Base-by-base conservation (phyloP, 371 early-diverging fungal species). In the Mortierella sp. region DNA sequence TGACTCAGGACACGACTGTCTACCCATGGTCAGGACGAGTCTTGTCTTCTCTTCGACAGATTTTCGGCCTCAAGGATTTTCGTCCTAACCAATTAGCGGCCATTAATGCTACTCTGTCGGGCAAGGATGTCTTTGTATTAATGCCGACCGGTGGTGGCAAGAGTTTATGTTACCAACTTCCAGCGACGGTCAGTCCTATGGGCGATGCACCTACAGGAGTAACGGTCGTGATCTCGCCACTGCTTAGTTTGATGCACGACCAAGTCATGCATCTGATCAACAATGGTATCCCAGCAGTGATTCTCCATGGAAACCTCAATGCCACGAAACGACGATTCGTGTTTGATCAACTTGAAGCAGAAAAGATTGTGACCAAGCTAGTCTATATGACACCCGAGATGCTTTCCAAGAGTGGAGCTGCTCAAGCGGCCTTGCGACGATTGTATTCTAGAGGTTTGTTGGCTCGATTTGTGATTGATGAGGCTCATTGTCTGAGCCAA, bases 71-170 rank as follows among this genome's bases (percentile, higher is more conserved):
- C 48, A 74, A 89, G 23, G 84, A 87, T 1, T 99, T 99, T 71
- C 90, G 99, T 37, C 85, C 86, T 4, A 97, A 99, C 74, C 99
- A 99, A 81, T 83, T 95, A 9, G 95, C 95, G 55, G 97, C 98
- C 4, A 97, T 99, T 81, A 94, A 97, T 70, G 92, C 96, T 0
- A 92, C 95, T 1, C 82, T 99, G 9, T 70, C 85, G 1, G 95
- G 96, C 1, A 87, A 92, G 52, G 99, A 99, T 74, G 93, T 95
- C 0, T 99, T 99, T 91, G 97, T 99, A 45, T 82, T 99, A 47
- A 99, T 99, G 99, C 99, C 99, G 1, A 99, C 99, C 1, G 99
- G 99, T 45, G 99, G 99, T 0, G 99, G 99, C 7, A 99, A 99
- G 82, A 94, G 94, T 79, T 81, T 99, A 30, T 99, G 99, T 77